These are phyloP conservation scores for Leccinum subrobustum DNA, from an alignment of 1,284 basidiomycete species.

Conservation along the genomic window DNA sequence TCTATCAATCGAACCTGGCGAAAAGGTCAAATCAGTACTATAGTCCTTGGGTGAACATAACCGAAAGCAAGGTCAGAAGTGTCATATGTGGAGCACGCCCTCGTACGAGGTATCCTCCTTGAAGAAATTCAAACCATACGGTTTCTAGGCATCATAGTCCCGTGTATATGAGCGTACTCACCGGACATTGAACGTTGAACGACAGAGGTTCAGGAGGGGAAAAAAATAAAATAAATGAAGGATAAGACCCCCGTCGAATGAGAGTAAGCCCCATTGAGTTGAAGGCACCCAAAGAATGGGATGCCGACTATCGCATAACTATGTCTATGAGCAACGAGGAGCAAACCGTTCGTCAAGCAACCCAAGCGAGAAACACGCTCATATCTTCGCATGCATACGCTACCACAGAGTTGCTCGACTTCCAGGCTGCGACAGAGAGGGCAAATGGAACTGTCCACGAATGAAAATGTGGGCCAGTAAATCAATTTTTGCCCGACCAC, in stretches of 20 bases:
- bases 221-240: constrained; percentile 45
- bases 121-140: constrained; percentile 79
- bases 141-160: constrained; percentile 48
- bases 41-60: background rate
- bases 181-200: constrained; percentile 36
- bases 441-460: constrained; percentile 37
- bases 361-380: constrained; percentile 57
- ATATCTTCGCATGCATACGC: constrained; percentile 67
- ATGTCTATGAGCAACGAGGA: constrained; percentile 77
- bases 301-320: constrained; percentile 79
- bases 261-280: constrained; percentile 92
- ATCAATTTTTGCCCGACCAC: constrained; percentile 48
- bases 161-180: constrained; percentile 33
- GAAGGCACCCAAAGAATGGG: constrained; percentile 37
- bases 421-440: constrained; percentile 54
- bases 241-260: constrained; percentile 50
- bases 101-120: constrained; percentile 66
- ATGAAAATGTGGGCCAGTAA: constrained; percentile 30
- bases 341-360: constrained; percentile 39
- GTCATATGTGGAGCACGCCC: constrained; percentile 80
- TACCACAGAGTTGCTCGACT: constrained; percentile 37
- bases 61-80: constrained; percentile 47
- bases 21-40: constrained; percentile 10
- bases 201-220: constrained; percentile 43
- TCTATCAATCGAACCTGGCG: background rate